phyloP scores from a whole-genome alignment of 2,329 filamentous ascomycete genomes.

The Aotearoamyces nothofagi region DNA sequence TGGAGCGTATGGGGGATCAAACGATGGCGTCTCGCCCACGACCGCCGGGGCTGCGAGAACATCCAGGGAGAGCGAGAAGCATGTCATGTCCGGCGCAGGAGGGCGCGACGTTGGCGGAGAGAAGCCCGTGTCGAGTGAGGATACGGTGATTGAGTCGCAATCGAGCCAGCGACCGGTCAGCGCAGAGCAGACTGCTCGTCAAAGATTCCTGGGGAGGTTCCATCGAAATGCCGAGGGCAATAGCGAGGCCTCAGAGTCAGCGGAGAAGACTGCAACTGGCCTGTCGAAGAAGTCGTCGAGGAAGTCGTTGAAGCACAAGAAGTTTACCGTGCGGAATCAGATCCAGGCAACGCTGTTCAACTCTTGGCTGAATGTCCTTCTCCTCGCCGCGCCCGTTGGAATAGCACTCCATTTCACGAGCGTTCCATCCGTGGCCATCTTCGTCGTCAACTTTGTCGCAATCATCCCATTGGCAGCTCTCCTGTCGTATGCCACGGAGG shows the following conservation, averaged over 20 bases:
- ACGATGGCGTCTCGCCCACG: neutral
- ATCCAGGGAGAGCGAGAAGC: neutral
- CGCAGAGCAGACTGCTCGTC: neutral
- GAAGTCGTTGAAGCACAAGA: constrained; percentile 26
- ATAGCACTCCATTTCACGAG: constrained; percentile 56
- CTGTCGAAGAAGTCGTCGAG: constrained; percentile 2
- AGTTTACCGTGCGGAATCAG: constrained; percentile 47
- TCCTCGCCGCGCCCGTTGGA: constrained; percentile 65
- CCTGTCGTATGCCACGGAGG: constrained; percentile 79
- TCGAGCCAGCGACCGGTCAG: neutral
- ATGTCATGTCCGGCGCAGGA: neutral
- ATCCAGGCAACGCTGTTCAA: constrained; percentile 60
- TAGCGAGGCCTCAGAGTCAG: neutral
- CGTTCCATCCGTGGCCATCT: constrained; percentile 48
- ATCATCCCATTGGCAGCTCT: constrained; percentile 82
- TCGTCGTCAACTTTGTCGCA: constrained; percentile 85
- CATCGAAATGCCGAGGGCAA: neutral
- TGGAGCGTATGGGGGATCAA: too few relatives aligned
- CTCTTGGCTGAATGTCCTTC: constrained; percentile 75
- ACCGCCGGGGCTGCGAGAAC: neutral
- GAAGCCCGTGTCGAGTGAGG: neutral
- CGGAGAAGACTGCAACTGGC: neutral
- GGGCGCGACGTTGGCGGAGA: neutral
- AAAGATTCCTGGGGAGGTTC: neutral
- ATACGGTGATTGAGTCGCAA: neutral